These are phyloP conservation scores for Ramaria rubella DNA, from an alignment of 768 basidiomycete species.

Conservation along the genomic window DNA sequence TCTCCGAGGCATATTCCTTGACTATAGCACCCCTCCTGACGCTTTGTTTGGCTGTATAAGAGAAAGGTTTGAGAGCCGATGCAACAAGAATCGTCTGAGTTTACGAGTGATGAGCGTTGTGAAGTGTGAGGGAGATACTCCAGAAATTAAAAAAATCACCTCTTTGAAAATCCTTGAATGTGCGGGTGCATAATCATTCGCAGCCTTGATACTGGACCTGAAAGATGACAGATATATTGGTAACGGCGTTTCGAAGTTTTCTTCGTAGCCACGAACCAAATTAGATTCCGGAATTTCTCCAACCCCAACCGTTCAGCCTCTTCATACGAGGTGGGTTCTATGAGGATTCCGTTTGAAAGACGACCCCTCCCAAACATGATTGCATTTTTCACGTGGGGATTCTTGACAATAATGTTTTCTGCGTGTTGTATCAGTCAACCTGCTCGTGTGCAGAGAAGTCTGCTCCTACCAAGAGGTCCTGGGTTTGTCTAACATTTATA, in stretches of 20 bases:
- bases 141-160: slow-evolving; percentile 19
- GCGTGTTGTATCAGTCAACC: background rate
- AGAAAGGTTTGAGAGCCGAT: slow-evolving; percentile 34
- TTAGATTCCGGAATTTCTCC: slow-evolving; percentile 5
- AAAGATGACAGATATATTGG: background rate
- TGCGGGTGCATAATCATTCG: slow-evolving; percentile 27
- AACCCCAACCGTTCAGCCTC: background rate
- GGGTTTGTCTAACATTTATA: slow-evolving; percentile 21
- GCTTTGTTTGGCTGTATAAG: slow-evolving; percentile 36
- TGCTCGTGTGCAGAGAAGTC: background rate
- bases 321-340: slow-evolving; percentile 22
- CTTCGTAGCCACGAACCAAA: background rate
- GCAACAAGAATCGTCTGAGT: slow-evolving; percentile 39
- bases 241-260: background rate
- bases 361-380: slow-evolving; percentile 38
- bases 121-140: background rate
- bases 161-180: slow-evolving; percentile 45
- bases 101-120: background rate
- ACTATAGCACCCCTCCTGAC: slow-evolving; percentile 33
- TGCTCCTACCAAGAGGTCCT: slow-evolving; percentile 21
- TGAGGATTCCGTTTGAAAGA: slow-evolving; percentile 34
- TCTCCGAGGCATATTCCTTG: slow-evolving; percentile 35
- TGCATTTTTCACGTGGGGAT: slow-evolving; percentile 26
- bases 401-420: slow-evolving; percentile 31
- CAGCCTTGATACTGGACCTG: background rate